Evolutionary conservation across 495 filamentous ascomycete genomes (phyloP), one percentile per base, ranked within the genome.

Genomic region (Lasiosphaeria hispida): DNA sequence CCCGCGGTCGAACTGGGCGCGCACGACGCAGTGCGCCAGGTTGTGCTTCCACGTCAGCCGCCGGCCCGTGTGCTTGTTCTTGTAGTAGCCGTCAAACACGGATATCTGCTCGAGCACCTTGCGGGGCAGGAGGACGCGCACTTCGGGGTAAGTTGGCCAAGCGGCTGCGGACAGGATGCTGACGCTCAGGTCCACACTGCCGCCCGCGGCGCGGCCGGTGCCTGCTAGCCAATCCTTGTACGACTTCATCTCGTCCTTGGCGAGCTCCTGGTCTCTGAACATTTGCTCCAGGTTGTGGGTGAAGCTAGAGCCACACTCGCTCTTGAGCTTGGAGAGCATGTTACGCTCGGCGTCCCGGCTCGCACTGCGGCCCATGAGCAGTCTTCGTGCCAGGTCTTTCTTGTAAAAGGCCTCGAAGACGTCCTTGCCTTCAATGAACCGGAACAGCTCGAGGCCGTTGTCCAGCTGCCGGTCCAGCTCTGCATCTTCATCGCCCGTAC

Each of bases 391-490:
- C 47, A 99, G 84, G 66, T 96, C 93, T 57, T 90, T 94, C 79
- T 97, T 97, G 79, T 99, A 99, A 65, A 99, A 97, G 4, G 92
- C 94, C 64, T 97, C 94, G 63, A 99, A 99, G 0, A 96, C 91
- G 40, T 92, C 92, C 69, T 97, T 99, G 18, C 95, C 94, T 66
- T 97, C 87, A 56, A 99, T 90, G 70, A 97, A 97, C 4, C 94
- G 84, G 79, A 99, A 99, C 7, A 99, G 79, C 62, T 97, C 92
- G 3, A 99, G 77, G 10, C 87, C 91, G 67, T 92, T 85, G 59
- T 97, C 94, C 33, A 99, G 79, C 68, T 96, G 94, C 47, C 87
- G 82, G 60, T 92, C 87, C 43, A 99, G 80, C 66, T 96, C 92
- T 1, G 87, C 84, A 66, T 97, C 92, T 69, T 97, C 92, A 61